These are phyloP conservation scores for Exserohilum rostratum DNA, from an alignment of 2,329 filamentous ascomycete species.

Conservation along the genomic window DNA sequence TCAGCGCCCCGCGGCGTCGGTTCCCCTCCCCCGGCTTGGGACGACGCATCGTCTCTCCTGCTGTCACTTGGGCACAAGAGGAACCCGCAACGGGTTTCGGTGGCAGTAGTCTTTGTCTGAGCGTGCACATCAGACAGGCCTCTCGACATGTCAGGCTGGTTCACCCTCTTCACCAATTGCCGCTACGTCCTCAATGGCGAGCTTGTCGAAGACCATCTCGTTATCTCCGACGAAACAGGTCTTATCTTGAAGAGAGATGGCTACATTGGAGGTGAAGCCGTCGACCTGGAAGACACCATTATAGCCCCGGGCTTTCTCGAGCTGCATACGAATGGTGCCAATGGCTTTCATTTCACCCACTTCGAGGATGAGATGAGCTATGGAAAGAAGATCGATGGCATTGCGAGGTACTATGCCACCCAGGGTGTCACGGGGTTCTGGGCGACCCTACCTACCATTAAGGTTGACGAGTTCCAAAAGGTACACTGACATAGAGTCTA, in stretches of 20 bases:
- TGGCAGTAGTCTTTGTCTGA: conserved; percentile 3
- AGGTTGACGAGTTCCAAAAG: conserved; percentile 54
- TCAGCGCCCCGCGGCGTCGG: conserved; percentile 12
- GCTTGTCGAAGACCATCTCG: conserved; percentile 52
- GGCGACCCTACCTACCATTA: conserved; percentile 60
- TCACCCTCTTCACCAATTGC: conserved; percentile 55
- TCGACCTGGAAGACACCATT: conserved; percentile 58
- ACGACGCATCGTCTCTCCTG: conserved; percentile 9
- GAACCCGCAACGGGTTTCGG: conserved; percentile 9
- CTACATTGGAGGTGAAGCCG: conserved; percentile 52
- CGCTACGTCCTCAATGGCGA: conserved; percentile 53
- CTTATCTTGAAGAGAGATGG: conserved; percentile 51
- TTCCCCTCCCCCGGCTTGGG: conserved; percentile 11
- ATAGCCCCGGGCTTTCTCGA: conserved; percentile 63
- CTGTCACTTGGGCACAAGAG: conserved; percentile 3
- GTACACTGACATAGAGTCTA: conserved; percentile 22
- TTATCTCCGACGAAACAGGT: conserved; percentile 54
- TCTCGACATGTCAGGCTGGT: conserved; percentile 49
- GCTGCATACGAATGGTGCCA: conserved; percentile 61
- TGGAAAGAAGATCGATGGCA: conserved; percentile 51
- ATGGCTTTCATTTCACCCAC: conserved; percentile 62
- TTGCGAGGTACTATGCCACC: conserved; percentile 57
- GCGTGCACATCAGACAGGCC: not conserved
- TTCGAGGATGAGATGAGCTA: conserved; percentile 53
- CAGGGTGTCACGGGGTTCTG: conserved; percentile 62